Evolutionary conservation across 805 yeast species (phyloP).

Genomic region (Starmerella potacharoeniae): DNA sequence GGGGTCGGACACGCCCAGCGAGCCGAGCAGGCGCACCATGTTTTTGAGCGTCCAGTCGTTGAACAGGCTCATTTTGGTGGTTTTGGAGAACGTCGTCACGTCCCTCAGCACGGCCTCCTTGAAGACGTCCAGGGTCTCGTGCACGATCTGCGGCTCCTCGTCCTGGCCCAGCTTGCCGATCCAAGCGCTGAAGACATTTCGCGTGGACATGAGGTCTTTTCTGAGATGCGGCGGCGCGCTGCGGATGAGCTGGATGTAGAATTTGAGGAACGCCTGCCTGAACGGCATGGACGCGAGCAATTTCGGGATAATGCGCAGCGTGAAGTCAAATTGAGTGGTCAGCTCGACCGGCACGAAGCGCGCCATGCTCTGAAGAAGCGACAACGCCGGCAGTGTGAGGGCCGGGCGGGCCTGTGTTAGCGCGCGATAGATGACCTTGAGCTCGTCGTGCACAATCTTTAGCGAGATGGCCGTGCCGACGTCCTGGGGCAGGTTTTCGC

Average conservation of each 20-base stretch:
- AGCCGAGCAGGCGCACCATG: constrained; percentile 42
- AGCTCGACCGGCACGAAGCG: constrained; percentile 40
- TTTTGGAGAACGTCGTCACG: constrained; percentile 41
- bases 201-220: constrained; percentile 48
- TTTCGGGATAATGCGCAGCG: constrained; percentile 49
- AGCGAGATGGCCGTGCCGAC: constrained; percentile 32
- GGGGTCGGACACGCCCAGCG: constrained; percentile 23
- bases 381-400: constrained; percentile 50
- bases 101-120: constrained; percentile 47
- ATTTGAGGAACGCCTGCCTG: constrained; percentile 47
- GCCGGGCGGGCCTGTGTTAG: constrained; percentile 47
- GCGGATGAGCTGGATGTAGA: constrained; percentile 46
- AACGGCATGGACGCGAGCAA: constrained; percentile 45
- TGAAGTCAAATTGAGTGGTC: constrained; percentile 55
- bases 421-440: constrained; percentile 57
- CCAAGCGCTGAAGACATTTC: constrained; percentile 51
- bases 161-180: constrained; percentile 46
- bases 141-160: constrained; percentile 41
- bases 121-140: constrained; percentile 37
- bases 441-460: constrained; percentile 43
- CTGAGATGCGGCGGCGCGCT: constrained; percentile 45
- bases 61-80: constrained; percentile 62
- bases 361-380: constrained; percentile 44
- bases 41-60: constrained; percentile 63
- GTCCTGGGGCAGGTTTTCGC: constrained; percentile 1